A percentile compares a stretch with the other conserved stretches of the same genome.
phyloP scores from a whole-genome alignment of 2,329 filamentous ascomycete species.

The Cephalotrichum gorgonifer region DNA sequence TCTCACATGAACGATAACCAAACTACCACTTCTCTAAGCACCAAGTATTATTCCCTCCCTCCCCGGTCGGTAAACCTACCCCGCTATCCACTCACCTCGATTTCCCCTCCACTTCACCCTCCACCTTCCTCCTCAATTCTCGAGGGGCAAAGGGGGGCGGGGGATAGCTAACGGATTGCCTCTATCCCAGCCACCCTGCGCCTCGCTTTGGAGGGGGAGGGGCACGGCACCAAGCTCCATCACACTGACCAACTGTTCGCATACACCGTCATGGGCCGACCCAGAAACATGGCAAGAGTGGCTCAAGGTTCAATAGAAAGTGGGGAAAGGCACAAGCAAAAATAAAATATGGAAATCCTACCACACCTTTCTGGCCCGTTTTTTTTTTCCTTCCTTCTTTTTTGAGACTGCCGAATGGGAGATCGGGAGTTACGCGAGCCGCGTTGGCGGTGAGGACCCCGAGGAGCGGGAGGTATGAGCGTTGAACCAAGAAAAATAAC shows the following conservation, averaged over 20 bases:
- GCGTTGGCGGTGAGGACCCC: background rate
- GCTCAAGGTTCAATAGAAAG: background rate
- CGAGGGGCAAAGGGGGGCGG: too few species aligned
- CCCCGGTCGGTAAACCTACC: too few species aligned
- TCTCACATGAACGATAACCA: background rate
- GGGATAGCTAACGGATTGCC: background rate
- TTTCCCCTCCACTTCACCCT: too few species aligned
- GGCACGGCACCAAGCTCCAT: background rate
- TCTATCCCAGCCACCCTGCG: background rate
- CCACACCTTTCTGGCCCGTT: background rate
- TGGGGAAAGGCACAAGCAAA: background rate
- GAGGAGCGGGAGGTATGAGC: too few species aligned
- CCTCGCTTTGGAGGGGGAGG: background rate
- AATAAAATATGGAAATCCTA: background rate
- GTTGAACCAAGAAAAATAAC: too few species aligned
- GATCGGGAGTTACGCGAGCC: background rate
- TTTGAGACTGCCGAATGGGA: background rate
- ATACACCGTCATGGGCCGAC: constrained; percentile 1
- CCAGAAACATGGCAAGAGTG: background rate
- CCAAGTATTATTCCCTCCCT: too few species aligned
- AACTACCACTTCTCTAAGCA: too few species aligned
- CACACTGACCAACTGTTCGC: constrained; percentile 3
- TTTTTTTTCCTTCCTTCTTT: background rate
- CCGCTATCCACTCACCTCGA: too few species aligned
- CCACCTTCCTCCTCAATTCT: too few species aligned